Conservation (phyloP, 352 stramenopile genomes). For the Phytophthora nicotianae region DNA sequence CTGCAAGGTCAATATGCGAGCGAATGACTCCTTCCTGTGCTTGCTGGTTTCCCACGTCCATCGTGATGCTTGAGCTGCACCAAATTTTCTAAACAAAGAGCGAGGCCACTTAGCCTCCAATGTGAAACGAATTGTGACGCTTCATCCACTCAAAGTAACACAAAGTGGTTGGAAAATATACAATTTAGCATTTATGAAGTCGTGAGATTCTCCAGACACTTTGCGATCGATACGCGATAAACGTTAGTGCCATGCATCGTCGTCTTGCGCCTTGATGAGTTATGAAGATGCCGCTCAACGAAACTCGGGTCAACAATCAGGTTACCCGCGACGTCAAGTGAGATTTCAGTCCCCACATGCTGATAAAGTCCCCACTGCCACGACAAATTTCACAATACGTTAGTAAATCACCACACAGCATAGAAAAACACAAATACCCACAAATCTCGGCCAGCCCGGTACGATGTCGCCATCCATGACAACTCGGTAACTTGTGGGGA, state of each 20-base stretch:
- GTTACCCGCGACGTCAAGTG: constrained; percentile 73
- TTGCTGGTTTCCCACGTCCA: constrained; percentile 41
- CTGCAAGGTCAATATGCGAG: constrained; percentile 67
- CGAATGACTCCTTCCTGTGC: constrained; percentile 52
- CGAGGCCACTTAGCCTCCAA: not conserved
- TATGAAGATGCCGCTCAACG: constrained; percentile 76
- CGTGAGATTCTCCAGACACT: constrained; percentile 65
- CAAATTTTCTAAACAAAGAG: constrained; percentile 5
- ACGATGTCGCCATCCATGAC: constrained; percentile 88
- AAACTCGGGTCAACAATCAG: constrained; percentile 85
- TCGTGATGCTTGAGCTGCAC: constrained; percentile 9
- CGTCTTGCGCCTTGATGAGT: constrained; percentile 66
- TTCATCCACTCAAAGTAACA: constrained; percentile 5
- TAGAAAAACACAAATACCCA: constrained; percentile 36
- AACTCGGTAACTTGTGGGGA: constrained; percentile 82
- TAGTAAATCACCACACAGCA: constrained; percentile 5
- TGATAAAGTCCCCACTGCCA: constrained; percentile 75
- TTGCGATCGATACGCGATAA: constrained; percentile 66
- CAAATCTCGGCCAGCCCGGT: constrained; percentile 70
- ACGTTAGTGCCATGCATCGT: constrained; percentile 70
- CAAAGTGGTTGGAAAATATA: constrained; percentile 11
- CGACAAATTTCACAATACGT: constrained; percentile 3
- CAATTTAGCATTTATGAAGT: too few relatives aligned
- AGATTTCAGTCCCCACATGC: constrained; percentile 75
- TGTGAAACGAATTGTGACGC: constrained; percentile 30